Evolutionary conservation across 306 rosid genomes (phyloP).

Genomic region (Styphnolobium japonicum): DNA sequence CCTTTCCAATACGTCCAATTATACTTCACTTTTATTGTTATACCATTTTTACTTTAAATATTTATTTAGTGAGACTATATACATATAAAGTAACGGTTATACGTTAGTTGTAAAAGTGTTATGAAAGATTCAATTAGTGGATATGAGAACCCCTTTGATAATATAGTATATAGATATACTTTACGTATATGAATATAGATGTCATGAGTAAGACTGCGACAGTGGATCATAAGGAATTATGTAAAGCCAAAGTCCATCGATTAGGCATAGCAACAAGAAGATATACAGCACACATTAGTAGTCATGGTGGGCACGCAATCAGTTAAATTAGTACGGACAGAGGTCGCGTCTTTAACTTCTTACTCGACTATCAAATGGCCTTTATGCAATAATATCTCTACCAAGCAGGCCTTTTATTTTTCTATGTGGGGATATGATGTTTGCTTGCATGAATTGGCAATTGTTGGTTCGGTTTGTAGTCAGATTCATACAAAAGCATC

Average conservation of each 20-base stretch:
- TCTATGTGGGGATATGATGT: background rate
- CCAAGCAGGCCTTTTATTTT: background rate
- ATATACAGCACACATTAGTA: background rate
- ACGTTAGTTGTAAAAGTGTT: conserved; percentile 3
- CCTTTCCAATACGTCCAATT: background rate
- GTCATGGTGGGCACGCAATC: background rate
- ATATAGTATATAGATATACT: background rate
- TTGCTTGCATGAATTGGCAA: conserved; percentile 15
- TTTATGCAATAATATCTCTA: conserved; percentile 1
- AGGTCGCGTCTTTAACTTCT: background rate
- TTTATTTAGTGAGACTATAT: background rate
- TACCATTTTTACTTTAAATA: background rate
- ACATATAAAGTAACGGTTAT: background rate
- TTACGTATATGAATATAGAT: background rate
- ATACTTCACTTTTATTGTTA: background rate
- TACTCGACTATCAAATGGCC: background rate
- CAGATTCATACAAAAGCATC: conserved; percentile 24
- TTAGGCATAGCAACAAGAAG: background rate
- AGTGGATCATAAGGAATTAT: background rate
- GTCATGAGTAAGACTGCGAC: background rate
- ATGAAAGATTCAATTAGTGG: background rate
- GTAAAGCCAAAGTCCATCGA: background rate
- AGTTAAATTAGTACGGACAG: conserved; percentile 26
- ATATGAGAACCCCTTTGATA: background rate
- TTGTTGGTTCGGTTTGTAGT: background rate